phyloP scores from a whole-genome alignment of 495 filamentous ascomycete species.

The Penicillium psychrofluorescens region DNA sequence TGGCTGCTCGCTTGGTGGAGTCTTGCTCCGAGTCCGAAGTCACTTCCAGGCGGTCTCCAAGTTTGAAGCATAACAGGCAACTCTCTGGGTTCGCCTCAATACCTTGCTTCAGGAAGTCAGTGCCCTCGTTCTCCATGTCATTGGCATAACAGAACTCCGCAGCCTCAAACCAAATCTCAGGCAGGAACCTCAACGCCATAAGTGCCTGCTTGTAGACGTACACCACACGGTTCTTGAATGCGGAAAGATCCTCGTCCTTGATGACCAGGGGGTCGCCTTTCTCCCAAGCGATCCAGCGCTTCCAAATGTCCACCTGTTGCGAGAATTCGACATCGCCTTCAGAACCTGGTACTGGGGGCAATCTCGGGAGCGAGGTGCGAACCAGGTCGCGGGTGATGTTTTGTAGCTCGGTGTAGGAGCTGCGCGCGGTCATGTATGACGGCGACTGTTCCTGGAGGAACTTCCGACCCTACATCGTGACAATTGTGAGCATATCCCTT shows the following conservation, averaged over 20 bases:
- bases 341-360: conserved; percentile 79
- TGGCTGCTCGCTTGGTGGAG: conserved; percentile 57
- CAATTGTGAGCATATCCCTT: conserved; percentile 5
- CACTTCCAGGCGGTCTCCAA: conserved; percentile 76
- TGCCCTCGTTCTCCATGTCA: conserved; percentile 58
- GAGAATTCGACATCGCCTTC: conserved; percentile 81
- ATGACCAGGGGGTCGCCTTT: conserved; percentile 84
- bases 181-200: conserved; percentile 90
- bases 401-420: conserved; percentile 72
- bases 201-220: conserved; percentile 91
- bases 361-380: conserved; percentile 66
- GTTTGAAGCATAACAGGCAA: conserved; percentile 78
- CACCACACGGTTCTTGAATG: conserved; percentile 68
- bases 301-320: conserved; percentile 86
- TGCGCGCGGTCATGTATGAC: conserved; percentile 87
- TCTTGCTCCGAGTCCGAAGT: conserved; percentile 64
- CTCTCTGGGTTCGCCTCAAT: conserved; percentile 90
- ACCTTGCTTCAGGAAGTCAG: conserved; percentile 73
- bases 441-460: conserved; percentile 87
- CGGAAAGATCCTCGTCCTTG: conserved; percentile 63
- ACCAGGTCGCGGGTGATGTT: conserved; percentile 74
- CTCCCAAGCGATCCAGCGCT: conserved; percentile 90
- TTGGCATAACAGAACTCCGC: conserved; percentile 88
- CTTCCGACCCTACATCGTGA: conserved; percentile 64
- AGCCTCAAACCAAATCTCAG: conserved; percentile 92